Conservation (phyloP, 768 basidiomycete species). For the Leccinum subtestaceum region DNA sequence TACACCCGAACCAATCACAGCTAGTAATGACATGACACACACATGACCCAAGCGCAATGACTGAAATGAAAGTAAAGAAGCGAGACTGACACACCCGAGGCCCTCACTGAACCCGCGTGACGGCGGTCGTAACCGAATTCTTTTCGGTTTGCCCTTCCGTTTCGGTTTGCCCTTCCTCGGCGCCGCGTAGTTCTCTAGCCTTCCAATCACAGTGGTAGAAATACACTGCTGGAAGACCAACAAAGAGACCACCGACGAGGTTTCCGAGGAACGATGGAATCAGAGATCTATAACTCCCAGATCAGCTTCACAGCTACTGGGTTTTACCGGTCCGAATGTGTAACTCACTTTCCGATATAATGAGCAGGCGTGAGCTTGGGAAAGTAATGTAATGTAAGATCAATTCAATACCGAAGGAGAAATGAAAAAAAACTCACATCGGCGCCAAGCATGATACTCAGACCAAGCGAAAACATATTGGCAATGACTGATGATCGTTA, state of each 20-base stretch:
- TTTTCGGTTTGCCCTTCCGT: conserved; percentile 18
- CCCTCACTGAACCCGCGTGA: conserved; percentile 5
- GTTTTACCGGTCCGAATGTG: not conserved
- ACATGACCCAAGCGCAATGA: not conserved
- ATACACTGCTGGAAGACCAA: conserved; percentile 62
- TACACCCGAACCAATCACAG: not conserved
- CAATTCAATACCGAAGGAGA: not conserved
- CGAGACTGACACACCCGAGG: not conserved
- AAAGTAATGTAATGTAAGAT: not conserved
- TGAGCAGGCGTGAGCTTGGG: conserved; percentile 17
- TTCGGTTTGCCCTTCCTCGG: conserved; percentile 36
- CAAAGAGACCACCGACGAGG: conserved; percentile 60
- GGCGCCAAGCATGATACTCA: conserved; percentile 69
- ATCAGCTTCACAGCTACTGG: not conserved
- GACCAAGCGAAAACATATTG: conserved; percentile 73
- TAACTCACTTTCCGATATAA: conserved; percentile 60
- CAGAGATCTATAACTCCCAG: conserved; percentile 42
- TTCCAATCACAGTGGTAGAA: conserved; percentile 57
- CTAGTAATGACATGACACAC: not conserved
- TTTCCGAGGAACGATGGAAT: conserved; percentile 68
- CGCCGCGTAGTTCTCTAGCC: conserved; percentile 36
- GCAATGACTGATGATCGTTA: conserved; percentile 49
- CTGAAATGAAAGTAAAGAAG: not conserved
- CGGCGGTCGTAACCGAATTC: conserved; percentile 2
- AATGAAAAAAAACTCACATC: conserved; percentile 41